These are phyloP conservation scores for Dimocarpus longan DNA, from an alignment of 345 rosid species.

Conservation along the genomic window DNA sequence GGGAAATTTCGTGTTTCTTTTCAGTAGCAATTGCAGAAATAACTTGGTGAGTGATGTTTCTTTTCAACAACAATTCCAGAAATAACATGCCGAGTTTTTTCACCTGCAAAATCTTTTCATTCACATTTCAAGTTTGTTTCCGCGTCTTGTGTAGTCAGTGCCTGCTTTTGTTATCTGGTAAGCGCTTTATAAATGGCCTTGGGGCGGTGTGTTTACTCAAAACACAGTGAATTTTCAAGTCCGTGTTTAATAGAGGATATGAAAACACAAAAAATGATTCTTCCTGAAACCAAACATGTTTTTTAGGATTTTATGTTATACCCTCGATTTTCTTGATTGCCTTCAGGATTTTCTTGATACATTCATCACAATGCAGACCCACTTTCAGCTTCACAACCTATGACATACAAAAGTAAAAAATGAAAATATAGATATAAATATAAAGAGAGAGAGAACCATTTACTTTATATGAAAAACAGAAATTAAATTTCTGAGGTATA, in stretches of 20 bases:
- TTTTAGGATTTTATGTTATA: conserved; percentile 18
- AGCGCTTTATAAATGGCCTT: background rate
- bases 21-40: no score
- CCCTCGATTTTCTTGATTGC: conserved; percentile 87
- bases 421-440: no score
- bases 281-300: no score
- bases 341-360: conserved; percentile 81
- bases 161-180: background rate
- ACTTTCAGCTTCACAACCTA: conserved; percentile 86
- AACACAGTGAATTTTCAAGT: no score
- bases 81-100: no score
- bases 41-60: no score
- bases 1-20: no score
- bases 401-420: background rate
- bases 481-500: background rate
- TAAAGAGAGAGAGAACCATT: no score
- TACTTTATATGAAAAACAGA: background rate
- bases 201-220: background rate
- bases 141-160: background rate
- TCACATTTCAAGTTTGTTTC: no score
- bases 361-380: conserved; percentile 74
- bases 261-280: background rate
- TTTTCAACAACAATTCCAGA: no score
- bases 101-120: no score
- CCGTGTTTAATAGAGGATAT: background rate